These are phyloP conservation scores for Nitzschia putrida DNA, from an alignment of 108 stramenopile genomes.

Conservation along the genomic window DNA sequence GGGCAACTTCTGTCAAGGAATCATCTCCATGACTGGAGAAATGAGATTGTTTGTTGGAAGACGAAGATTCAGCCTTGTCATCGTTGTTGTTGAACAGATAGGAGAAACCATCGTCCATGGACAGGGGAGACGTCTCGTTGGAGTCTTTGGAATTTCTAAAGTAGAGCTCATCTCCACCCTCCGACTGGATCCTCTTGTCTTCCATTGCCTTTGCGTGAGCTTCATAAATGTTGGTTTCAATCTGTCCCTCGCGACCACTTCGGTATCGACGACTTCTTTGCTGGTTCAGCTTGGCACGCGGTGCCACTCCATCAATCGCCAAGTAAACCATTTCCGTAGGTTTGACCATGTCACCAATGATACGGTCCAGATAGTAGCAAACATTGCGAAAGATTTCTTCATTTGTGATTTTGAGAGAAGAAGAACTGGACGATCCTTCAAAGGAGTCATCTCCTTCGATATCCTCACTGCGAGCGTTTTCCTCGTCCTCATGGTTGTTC, in stretches of 20 bases:
- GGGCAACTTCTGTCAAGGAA: constrained; percentile 47
- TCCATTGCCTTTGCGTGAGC: constrained; percentile 65
- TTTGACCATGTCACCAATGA: constrained; percentile 87
- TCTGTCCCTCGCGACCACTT: constrained; percentile 81
- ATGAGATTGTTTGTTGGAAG: neutral
- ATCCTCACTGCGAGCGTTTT: constrained; percentile 31
- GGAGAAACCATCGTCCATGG: constrained; percentile 29
- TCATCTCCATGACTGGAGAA: neutral
- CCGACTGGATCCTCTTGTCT: constrained; percentile 43
- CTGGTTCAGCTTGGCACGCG: constrained; percentile 98
- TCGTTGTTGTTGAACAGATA: constrained; percentile 14
- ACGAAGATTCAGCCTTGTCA: constrained; percentile 1
- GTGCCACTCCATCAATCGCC: constrained; percentile 98
- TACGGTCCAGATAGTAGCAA: constrained; percentile 87
- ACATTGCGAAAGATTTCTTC: constrained; percentile 82
- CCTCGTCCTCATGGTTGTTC: constrained; percentile 68
- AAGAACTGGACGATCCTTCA: constrained; percentile 1
- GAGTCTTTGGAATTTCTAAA: neutral
- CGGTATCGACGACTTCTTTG: constrained; percentile 96
- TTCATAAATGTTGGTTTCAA: constrained; percentile 74
- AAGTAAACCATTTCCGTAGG: constrained; percentile 91
- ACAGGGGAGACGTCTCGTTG: constrained; percentile 1
- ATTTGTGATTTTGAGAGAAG: constrained; percentile 37
- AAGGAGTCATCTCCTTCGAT: constrained; percentile 19
- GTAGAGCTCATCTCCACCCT: constrained; percentile 28